Base-by-base conservation (phyloP, 306 rosid genomes). In the Prunus kanzakura region DNA sequence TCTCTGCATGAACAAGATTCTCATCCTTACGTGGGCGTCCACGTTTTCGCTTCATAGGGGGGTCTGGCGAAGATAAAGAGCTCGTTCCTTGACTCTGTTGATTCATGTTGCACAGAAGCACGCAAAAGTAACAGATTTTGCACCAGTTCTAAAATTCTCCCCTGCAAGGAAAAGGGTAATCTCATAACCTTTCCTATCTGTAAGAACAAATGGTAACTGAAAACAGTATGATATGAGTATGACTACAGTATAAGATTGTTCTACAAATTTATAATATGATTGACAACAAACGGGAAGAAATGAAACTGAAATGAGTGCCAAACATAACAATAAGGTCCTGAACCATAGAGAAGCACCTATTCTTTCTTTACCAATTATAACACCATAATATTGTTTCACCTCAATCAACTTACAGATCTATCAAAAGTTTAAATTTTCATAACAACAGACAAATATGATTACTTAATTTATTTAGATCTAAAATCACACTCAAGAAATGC, bases 1-100 rank as follows among this genome's bases (percentile, higher is more conserved):
- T 79, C 71, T 77, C 81, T 58, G 74, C 75, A 20, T 43, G 73
- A 61, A 67, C 78, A 15, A 54, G 70, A 66, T 13, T 73, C 64
- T 76, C 87, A 35, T 83, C 84, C 83, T 90, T 90, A 46, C 91
- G 85, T 27, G 96, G 96, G 32, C 90, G 89, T 60, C 96, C 96
- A 11, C 91, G 89, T 78, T 90, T 90, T 79, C 91, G 75, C 82
- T 87, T 90, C 83, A 74, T 3, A 29, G 87, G 89, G 81, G 72
- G 55, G 64, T 66, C 82, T 3, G 72, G 79, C 20, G 83, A 60
- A 45, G 80, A 38, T 73, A 78, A 62, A 41, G 77, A 12, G 32
- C 87, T 78, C 5, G 61, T 9, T 29, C 81, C 82, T 76, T 76
- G 87, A 85, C 69, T 77, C 49, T 79, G 85, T 76, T 85, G 89